These are phyloP conservation scores for Chaetomiaceae sp. DNA, from an alignment of 2,329 filamentous ascomycete genomes.

Conservation along the genomic window DNA sequence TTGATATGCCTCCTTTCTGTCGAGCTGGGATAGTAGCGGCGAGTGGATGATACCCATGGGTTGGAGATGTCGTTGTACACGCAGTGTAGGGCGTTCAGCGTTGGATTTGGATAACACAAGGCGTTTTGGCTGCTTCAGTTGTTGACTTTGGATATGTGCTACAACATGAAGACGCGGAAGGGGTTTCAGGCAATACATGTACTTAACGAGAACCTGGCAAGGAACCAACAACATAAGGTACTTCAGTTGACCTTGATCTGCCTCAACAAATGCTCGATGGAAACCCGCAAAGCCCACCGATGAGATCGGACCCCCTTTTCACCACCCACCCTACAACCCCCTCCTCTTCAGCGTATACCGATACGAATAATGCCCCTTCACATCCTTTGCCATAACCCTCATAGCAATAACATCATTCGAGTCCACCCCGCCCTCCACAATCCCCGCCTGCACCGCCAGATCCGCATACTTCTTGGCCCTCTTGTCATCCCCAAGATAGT, in stretches of 20 bases:
- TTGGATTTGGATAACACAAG: not conserved
- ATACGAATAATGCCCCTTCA: slow-evolving; percentile 32
- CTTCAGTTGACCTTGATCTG: no score
- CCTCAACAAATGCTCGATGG: no score
- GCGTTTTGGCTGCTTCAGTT: not conserved
- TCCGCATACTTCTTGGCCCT: slow-evolving; percentile 34
- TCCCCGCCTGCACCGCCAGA: slow-evolving; percentile 33
- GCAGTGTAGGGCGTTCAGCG: not conserved
- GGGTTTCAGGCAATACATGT: no score
- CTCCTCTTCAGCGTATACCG: slow-evolving; percentile 22
- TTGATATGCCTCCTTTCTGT: not conserved
- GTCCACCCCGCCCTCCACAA: slow-evolving; percentile 36
- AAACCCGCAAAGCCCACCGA: no score
- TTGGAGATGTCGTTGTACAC: not conserved
- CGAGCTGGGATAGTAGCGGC: not conserved
- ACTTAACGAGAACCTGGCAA: no score
- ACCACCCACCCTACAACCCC: slow-evolving; percentile 1
- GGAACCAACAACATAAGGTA: no score
- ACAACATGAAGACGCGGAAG: no score
- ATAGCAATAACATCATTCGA: slow-evolving; percentile 34
- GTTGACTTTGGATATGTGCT: not conserved
- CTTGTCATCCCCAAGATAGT: slow-evolving; percentile 32
- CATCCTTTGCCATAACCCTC: slow-evolving; percentile 32
- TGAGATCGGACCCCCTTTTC: not conserved
- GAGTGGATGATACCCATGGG: slow-evolving; percentile 5